These are phyloP conservation scores for Mrakia frigida DNA, from an alignment of 768 basidiomycete genomes.

Conservation along the genomic window DNA sequence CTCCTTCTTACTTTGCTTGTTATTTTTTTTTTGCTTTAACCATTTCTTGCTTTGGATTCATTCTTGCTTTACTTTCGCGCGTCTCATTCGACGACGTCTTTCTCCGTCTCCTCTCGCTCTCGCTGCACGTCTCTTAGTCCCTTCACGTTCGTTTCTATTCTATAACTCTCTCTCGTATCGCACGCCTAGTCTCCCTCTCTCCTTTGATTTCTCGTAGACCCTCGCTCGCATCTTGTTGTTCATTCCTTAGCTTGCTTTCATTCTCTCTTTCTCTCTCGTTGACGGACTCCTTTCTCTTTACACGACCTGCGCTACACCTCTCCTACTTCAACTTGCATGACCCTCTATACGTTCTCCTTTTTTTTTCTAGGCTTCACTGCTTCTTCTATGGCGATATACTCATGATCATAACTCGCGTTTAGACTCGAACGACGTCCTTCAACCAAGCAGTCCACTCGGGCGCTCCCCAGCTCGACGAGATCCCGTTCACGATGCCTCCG, in stretches of 20 bases:
- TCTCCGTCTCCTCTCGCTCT: neutral
- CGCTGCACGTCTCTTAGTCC: neutral
- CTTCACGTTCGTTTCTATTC: no score
- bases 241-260: neutral
- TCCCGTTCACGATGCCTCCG: conserved; percentile 19
- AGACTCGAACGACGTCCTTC: neutral
- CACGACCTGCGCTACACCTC: neutral
- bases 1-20: neutral
- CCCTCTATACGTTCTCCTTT: no score
- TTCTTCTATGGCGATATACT: no score
- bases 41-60: no score
- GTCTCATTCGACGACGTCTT: no score
- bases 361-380: no score
- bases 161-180: neutral
- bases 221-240: neutral
- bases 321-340: no score
- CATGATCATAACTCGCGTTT: no score
- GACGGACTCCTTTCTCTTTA: neutral
- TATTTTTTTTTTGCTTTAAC: no score
- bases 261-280: neutral
- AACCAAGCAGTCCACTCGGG: conserved; percentile 18
- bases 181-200: neutral
- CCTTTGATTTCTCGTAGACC: neutral
- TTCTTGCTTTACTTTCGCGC: no score
- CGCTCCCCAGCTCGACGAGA: conserved; percentile 13